These are phyloP conservation scores for Carex cristatella DNA, from an alignment of 176 grass and related monocot genomes.

Conservation along the genomic window DNA sequence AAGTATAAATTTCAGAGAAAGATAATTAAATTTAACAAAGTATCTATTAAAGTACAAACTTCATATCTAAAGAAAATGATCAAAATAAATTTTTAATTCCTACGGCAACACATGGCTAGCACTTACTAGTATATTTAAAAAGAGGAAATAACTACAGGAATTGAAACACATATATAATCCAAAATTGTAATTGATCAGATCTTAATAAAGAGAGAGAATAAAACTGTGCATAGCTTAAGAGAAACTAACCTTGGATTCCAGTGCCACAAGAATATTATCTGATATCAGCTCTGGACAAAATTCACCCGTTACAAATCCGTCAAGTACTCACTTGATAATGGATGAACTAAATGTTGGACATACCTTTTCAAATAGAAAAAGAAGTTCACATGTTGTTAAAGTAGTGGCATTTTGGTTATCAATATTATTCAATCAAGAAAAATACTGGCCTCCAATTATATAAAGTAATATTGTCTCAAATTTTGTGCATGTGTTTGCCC, in stretches of 20 bases:
- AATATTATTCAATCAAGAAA: neutral
- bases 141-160: neutral
- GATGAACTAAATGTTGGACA: slow-evolving; percentile 81
- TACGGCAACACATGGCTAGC: too few relatives aligned
- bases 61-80: too few relatives aligned
- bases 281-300: slow-evolving; percentile 84
- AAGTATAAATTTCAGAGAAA: too few relatives aligned
- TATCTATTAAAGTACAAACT: too few relatives aligned
- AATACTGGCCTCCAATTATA: neutral
- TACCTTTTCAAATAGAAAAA: slow-evolving; percentile 47
- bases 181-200: neutral
- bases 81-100: too few relatives aligned
- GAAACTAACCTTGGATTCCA: slow-evolving; percentile 74
- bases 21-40: too few relatives aligned
- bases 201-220: neutral
- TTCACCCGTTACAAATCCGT: slow-evolving; percentile 77
- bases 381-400: neutral
- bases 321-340: slow-evolving; percentile 68
- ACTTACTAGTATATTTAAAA: neutral
- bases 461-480: neutral
- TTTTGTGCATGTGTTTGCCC: neutral
- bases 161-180: neutral
- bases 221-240: neutral
- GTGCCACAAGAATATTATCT: slow-evolving; percentile 58
- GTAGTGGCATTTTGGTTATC: slow-evolving; percentile 10